Evolutionary conservation across 2,329 filamentous ascomycete genomes (phyloP).

Genomic region (Trichophyton simii): DNA sequence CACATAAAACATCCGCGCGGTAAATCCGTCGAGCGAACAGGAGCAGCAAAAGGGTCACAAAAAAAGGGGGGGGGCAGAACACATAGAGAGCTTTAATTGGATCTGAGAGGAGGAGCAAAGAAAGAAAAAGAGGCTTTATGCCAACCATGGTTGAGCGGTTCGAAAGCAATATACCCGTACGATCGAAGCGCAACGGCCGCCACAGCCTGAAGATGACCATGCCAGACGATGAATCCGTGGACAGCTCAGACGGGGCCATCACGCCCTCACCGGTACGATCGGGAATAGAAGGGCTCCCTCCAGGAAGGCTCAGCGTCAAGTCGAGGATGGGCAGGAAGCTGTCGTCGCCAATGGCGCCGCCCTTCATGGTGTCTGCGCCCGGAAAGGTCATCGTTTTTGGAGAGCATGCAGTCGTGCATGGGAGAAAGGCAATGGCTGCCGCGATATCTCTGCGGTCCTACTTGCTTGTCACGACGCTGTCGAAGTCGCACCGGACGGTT

Average conservation of each 20-base stretch:
- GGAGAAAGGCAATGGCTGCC: slow-evolving; percentile 91
- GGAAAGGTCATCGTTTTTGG: slow-evolving; percentile 98
- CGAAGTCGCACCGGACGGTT: slow-evolving; percentile 80
- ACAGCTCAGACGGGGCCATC: slow-evolving; percentile 22
- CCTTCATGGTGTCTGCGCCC: slow-evolving; percentile 96
- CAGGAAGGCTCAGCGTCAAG: slow-evolving; percentile 8
- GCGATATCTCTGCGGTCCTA: slow-evolving; percentile 92
- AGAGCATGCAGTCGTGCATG: slow-evolving; percentile 94
- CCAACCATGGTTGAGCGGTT: slow-evolving; percentile 4
- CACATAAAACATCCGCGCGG: background rate
- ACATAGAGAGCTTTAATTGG: too few relatives aligned
- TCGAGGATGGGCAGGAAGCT: slow-evolving; percentile 24
- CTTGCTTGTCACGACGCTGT: slow-evolving; percentile 85
- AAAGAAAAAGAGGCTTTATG: background rate
- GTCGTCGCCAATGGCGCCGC: slow-evolving; percentile 56
- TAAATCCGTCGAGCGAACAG: too few relatives aligned
- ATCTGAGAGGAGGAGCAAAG: too few relatives aligned
- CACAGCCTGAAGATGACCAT: background rate
- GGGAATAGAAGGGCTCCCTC: slow-evolving; percentile 15
- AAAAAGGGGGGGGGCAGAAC: too few relatives aligned
- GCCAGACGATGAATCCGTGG: slow-evolving; percentile 16
- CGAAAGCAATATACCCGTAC: slow-evolving; percentile 3
- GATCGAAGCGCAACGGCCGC: background rate
- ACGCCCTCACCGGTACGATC: slow-evolving; percentile 19
- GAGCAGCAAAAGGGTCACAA: too few relatives aligned